phyloP scores from a whole-genome alignment of 495 filamentous ascomycete species.

The Talaromyces borbonicus region DNA sequence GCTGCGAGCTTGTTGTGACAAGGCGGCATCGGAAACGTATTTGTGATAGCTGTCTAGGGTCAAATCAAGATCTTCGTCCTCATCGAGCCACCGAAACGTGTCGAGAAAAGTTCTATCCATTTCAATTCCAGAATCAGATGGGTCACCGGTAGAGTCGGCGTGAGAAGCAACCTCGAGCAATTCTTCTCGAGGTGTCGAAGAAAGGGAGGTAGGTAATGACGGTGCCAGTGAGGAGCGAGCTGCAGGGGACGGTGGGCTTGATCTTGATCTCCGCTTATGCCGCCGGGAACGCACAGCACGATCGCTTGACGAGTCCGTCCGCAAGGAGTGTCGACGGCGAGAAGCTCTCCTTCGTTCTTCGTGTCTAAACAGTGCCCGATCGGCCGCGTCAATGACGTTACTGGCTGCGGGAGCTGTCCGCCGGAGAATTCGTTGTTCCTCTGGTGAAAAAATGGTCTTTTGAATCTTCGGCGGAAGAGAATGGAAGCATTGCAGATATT shows the following conservation, averaged over 20 bases:
- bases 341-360: constrained; percentile 15
- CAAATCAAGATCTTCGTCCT: constrained; percentile 65
- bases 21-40: constrained; percentile 26
- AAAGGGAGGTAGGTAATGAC: background rate
- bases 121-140: constrained; percentile 23
- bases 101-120: constrained; percentile 51
- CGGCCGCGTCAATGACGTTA: constrained; percentile 61
- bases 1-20: background rate
- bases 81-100: constrained; percentile 71
- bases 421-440: constrained; percentile 56
- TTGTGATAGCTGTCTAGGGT: constrained; percentile 47
- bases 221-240: background rate
- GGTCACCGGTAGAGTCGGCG: constrained; percentile 2
- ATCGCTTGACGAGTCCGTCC: background rate
- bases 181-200: background rate
- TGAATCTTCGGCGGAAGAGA: constrained; percentile 62
- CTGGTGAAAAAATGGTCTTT: constrained; percentile 57
- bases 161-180: background rate
- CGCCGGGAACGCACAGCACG: constrained; percentile 4
- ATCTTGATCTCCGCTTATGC: constrained; percentile 4
- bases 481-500: constrained; percentile 63
- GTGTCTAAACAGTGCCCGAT: constrained; percentile 52
- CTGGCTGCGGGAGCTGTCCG: constrained; percentile 28
- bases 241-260: constrained; percentile 13
- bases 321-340: background rate